Base-by-base conservation (phyloP, 202 grass and related monocot species). In the Carex sylvatica region DNA sequence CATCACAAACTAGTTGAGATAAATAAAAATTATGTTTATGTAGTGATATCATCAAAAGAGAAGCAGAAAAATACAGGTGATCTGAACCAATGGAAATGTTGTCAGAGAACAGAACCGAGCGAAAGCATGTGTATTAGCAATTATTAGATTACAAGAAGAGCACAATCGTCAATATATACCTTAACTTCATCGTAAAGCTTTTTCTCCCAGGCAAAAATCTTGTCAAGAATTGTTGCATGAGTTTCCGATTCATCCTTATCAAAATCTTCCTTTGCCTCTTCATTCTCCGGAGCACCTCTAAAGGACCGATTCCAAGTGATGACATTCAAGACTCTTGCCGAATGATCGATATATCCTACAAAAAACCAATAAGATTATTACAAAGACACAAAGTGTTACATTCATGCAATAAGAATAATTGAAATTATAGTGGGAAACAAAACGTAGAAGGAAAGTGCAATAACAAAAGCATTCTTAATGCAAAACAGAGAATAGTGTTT, bases 201-300 rank as follows among this genome's bases (percentile, higher is more conserved):
- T 89, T 89, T 93, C 88, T 95, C 96, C 96, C 91, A 95, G 80
- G 96, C 89, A 87, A 89, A 89, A 79, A 98, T 86, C 86, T 98
- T 98, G 73, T 98, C 96, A 1, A 95, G 76, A 85, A 91, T 71
- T 20, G 91, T 88, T 31, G 89, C 91, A 61, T 90, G 96, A 63
- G 96, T 98, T 79, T 95, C 96, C 33, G 58, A 86, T 90, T 98
- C 84, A 52, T 93, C 83, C 5, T 90, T 89, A 36, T 91, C 91
- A 75, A 93, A 58, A 53, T 90, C 83, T 76, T 95, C 87, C 54
- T 86, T 89, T n/a, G 68, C 82, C 74, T 83, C 87, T 61, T 93
- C 73, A 0, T 72, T 71, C 83, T 90, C 80, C 0, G 96, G 71
- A 46, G 90, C 77, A 51, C 85, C 83, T 87, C 92, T 97, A 70